A percentile compares a stretch with the other conserved stretches of the same genome.
These are phyloP conservation scores for Gnaphalium uliginosum DNA, from an alignment of 129 eudicot species.

Conservation along the genomic window DNA sequence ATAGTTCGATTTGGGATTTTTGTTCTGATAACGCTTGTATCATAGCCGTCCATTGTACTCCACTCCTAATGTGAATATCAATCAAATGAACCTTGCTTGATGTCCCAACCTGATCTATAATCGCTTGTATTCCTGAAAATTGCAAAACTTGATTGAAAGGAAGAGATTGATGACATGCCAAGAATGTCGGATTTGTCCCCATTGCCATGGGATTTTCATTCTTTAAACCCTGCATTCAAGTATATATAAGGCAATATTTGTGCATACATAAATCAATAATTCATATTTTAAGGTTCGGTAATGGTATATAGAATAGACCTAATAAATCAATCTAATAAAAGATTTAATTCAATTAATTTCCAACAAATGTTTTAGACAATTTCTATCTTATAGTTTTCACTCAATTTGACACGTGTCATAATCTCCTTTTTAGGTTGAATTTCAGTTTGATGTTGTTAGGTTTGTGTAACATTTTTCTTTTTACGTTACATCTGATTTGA, in stretches of 20 bases:
- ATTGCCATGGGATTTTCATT: slow-evolving; percentile 23
- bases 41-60: slow-evolving; percentile 52
- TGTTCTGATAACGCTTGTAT: slow-evolving; percentile 54
- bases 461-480: neutral
- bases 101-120: slow-evolving; percentile 42
- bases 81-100: slow-evolving; percentile 53
- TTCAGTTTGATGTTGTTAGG: neutral
- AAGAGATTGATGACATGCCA: slow-evolving; percentile 46
- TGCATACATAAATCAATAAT: neutral
- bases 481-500: neutral
- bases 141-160: slow-evolving; percentile 61
- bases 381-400: too few relatives aligned
- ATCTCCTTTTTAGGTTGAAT: too few relatives aligned
- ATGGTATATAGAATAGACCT: neutral
- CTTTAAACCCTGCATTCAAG: slow-evolving; percentile 22
- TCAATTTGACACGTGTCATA: too few relatives aligned
- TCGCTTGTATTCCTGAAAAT: slow-evolving; percentile 54
- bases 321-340: too few relatives aligned
- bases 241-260: neutral
- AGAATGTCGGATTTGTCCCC: slow-evolving; percentile 35
- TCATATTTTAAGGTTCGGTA: too few relatives aligned
- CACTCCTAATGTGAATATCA: slow-evolving; percentile 62
- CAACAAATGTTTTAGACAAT: too few relatives aligned
- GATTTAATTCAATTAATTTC: too few relatives aligned
- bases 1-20: slow-evolving; percentile 25